Evolutionary conservation across 73 alveolate species (phyloP).

Genomic region (Paramecium pentaurelia): DNA sequence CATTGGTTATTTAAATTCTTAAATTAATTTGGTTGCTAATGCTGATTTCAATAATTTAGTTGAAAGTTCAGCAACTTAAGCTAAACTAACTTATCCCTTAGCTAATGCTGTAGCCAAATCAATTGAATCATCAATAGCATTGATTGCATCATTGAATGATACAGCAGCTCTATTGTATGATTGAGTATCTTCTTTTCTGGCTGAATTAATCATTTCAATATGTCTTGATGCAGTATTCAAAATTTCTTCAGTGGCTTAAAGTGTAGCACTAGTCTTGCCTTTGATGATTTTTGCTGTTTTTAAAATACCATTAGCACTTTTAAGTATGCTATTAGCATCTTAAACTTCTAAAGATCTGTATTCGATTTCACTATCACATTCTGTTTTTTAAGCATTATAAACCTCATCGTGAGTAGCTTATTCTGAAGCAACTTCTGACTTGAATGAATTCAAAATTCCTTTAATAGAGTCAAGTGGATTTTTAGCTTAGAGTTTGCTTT

Average conservation of each 20-base stretch:
- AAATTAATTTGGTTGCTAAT: neutral
- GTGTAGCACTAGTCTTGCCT: slow-evolving; percentile 13
- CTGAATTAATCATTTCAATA: neutral
- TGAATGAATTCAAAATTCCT: neutral
- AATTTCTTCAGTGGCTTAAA: neutral
- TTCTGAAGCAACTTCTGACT: slow-evolving; percentile 3
- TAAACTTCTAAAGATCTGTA: neutral
- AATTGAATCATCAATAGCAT: slow-evolving; percentile 34
- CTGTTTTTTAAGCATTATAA: neutral
- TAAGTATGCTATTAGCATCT: neutral
- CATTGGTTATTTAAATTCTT: slow-evolving; percentile 3
- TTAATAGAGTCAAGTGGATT: slow-evolving; percentile 23
- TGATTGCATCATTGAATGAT: slow-evolving; percentile 47
- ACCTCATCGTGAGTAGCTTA: slow-evolving; percentile 15
- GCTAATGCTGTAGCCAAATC: neutral
- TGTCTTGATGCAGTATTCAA: neutral
- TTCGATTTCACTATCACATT: slow-evolving; percentile 3
- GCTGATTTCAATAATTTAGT: neutral
- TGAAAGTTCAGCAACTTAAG: slow-evolving; percentile 20
- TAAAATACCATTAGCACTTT: neutral
- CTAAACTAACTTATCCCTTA: neutral
- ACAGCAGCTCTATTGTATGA: slow-evolving; percentile 44
- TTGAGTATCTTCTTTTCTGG: slow-evolving; percentile 30
- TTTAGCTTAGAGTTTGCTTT: neutral
- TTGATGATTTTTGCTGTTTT: neutral